Conservation (phyloP, 441 rosid species). For the Erodium texanum region DNA sequence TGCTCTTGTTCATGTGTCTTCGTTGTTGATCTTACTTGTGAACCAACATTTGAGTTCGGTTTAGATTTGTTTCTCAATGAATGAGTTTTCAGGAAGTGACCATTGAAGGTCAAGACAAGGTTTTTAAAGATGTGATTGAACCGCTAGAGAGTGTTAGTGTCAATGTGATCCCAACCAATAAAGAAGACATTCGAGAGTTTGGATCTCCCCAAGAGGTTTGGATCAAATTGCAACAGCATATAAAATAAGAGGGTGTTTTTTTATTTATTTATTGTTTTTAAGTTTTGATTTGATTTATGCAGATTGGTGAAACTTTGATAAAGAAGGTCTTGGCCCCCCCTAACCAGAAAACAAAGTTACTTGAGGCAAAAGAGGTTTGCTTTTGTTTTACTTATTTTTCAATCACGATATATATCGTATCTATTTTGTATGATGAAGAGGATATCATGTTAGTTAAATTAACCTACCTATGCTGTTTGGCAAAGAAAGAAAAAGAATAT, state of each 20-base stretch:
- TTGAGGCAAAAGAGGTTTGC: constrained; percentile 72
- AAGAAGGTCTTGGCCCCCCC: constrained; percentile 75
- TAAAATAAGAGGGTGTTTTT: not conserved
- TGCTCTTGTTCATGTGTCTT: not conserved
- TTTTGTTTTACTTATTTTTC: no score
- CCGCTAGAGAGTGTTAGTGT: constrained; percentile 83
- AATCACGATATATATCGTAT: no score
- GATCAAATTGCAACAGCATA: not conserved
- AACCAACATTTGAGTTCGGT: not conserved
- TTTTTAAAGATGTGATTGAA: constrained; percentile 84
- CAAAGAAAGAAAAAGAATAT: no score
- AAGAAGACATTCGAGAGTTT: constrained; percentile 63
- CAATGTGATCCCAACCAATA: constrained; percentile 54
- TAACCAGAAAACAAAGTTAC: constrained; percentile 62
- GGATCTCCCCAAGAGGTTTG: constrained; percentile 78
- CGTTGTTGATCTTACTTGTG: not conserved
- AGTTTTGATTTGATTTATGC: constrained; percentile 16
- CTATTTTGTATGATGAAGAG: no score
- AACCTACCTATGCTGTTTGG: no score
- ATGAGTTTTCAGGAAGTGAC: constrained; percentile 51
- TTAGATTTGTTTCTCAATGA: constrained; percentile 1
- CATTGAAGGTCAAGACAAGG: constrained; percentile 84
- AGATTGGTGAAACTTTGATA: constrained; percentile 77
- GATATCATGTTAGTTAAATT: no score
- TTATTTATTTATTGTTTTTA: not conserved